These are phyloP conservation scores for Proliferodiscus dingleyae DNA, from an alignment of 2,329 filamentous ascomycete genomes.

Conservation along the genomic window DNA sequence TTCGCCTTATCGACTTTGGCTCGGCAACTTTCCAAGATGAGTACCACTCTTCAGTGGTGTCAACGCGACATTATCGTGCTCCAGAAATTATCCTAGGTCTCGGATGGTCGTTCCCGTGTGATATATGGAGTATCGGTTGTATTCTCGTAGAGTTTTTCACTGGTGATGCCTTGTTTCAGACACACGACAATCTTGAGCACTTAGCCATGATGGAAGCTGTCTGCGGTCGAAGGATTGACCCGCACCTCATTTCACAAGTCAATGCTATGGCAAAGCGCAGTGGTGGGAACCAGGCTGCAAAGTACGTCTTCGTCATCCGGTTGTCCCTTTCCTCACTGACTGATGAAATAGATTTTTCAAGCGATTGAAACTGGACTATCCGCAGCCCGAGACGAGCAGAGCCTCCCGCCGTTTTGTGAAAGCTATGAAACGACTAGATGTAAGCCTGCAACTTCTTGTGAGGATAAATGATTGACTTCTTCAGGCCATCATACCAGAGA, in stretches of 20 bases:
- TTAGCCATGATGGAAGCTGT: conserved; percentile 73
- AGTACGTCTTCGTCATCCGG: conserved; percentile 43
- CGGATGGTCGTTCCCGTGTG: conserved; percentile 67
- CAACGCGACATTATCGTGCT: conserved; percentile 64
- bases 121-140: conserved; percentile 71
- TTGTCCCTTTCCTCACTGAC: conserved; percentile 29
- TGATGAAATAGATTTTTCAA: conserved; percentile 58
- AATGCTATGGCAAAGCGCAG: conserved; percentile 53
- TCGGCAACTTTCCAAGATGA: conserved; percentile 70
- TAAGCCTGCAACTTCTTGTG: conserved; percentile 34
- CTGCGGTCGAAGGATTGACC: conserved; percentile 54
- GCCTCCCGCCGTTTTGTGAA: conserved; percentile 63
- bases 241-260: conserved; percentile 51
- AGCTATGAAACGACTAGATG: conserved; percentile 64
- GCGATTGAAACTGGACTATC: conserved; percentile 60
- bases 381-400: conserved; percentile 56
- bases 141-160: conserved; percentile 70
- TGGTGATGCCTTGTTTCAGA: conserved; percentile 66
- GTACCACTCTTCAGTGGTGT: conserved; percentile 68
- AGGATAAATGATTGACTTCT: conserved; percentile 14
- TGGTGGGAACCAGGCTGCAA: conserved; percentile 56
- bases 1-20: conserved; percentile 66
- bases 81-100: conserved; percentile 67
- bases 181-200: conserved; percentile 68
- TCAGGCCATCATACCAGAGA: conserved; percentile 61